Base-by-base conservation (phyloP, 768 basidiomycete genomes). In the Sporobolomyces phaffii region DNA sequence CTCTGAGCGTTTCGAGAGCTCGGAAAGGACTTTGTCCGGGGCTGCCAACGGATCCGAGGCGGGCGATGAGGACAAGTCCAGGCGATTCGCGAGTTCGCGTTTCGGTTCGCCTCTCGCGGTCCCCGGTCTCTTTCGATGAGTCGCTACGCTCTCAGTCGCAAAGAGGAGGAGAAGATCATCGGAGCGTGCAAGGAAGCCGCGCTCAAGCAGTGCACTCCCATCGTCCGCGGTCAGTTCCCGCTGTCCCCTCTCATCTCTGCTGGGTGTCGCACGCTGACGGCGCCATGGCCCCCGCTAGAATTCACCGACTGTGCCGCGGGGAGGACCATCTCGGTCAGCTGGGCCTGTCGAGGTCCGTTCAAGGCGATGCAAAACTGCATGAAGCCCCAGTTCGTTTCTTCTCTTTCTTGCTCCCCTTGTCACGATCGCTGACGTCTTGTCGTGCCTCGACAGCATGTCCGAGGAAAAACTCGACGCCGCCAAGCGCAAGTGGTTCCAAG, bases 361-460 rank as follows among this genome's bases (percentile, higher is more conserved):
- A 54, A 53, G n/a, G 58, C 51, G 18, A 72, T 72, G 72, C 68
- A 72, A 48, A 34, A 26, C 8, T 72, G 72, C 58, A 72, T 72
- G 72, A 33, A 51, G 9, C 61, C 64, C 4, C 61, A 69, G 72
- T 72, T 13, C 54, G 72, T 60, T 24, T 52, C 38, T 40, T 24
- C 29, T 8, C n/a, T 36, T 41, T 4, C 10, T 15, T n/a, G 31
- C 29, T 5, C 11, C 18, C 8, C 17, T 22, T 2, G 2, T 20
- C 36, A 49, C 9, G 26, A 38, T 28, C 43, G 31, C 34, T 24
- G 22, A 22, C 1, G 9, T 20, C 24, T 15, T 4, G 1, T 26
- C 17, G 5, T 5, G 5, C 2, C n/a, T 26, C 31, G 11, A 17
- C 60, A 70, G 69, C 50, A 70, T 70, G 69, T 59, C 60, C 3